These are phyloP conservation scores for Ligustrum vulgare DNA, from an alignment of 257 asterid genomes.

Conservation along the genomic window DNA sequence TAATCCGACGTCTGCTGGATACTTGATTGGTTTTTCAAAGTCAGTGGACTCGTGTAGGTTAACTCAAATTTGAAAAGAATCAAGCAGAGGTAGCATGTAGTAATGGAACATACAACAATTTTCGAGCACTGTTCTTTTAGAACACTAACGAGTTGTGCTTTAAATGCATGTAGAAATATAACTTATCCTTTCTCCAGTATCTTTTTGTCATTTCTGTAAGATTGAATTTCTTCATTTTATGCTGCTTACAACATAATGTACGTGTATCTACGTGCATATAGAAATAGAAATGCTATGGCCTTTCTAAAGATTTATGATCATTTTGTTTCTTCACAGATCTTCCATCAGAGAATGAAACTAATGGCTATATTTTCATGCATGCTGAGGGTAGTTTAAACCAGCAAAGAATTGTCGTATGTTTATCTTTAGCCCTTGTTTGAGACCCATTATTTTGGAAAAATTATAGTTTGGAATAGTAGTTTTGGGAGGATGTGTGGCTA, in stretches of 20 bases:
- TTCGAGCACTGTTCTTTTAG: background rate
- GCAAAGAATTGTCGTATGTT: conserved; percentile 93
- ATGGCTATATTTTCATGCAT: conserved; percentile 90
- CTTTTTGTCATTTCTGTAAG: conserved; percentile 6
- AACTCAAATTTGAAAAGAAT: no score
- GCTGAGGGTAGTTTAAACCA: conserved; percentile 99
- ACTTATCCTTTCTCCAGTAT: background rate
- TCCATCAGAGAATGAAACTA: conserved; percentile 72
- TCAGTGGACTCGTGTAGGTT: no score
- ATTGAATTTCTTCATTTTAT: conserved; percentile 1
- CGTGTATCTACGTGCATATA: background rate
- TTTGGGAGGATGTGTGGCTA: no score
- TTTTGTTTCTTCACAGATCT: conserved; percentile 59
- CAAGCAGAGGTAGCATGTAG: background rate
- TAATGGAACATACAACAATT: background rate
- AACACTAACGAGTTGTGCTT: background rate
- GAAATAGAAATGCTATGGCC: background rate
- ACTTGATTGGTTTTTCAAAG: background rate
- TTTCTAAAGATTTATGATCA: background rate
- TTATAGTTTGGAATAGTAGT: no score
- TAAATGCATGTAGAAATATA: no score
- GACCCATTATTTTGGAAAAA: no score
- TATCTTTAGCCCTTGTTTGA: no score
- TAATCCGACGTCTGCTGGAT: background rate
- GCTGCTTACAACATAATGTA: background rate